A percentile compares a stretch with the other conserved stretches of the same genome.
phyloP scores from a whole-genome alignment of 208 protist genomes.

The Sergeia podlipaevii region DNA sequence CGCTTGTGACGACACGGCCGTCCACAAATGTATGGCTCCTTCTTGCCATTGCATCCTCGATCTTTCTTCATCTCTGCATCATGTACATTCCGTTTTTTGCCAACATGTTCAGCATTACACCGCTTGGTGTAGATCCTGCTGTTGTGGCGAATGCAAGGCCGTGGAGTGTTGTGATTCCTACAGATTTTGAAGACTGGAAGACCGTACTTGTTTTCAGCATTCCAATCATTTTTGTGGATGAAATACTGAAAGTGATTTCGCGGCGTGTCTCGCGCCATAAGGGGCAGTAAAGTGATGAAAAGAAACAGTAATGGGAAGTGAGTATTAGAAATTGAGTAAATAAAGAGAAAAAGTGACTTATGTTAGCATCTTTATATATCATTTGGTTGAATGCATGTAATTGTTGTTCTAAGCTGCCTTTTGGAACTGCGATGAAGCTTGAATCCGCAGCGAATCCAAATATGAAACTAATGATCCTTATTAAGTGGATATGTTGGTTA shows the following conservation, averaged over 20 bases:
- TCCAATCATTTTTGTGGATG: constrained; percentile 94
- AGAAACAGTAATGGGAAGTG: no score
- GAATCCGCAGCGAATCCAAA: no score
- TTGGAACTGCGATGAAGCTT: no score
- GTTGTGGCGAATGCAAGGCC: constrained; percentile 37
- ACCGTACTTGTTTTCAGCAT: constrained; percentile 83
- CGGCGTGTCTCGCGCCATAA: constrained; percentile 19
- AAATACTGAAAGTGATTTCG: constrained; percentile 86
- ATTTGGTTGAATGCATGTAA: no score
- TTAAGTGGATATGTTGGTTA: no score
- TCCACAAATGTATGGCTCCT: constrained; percentile 80
- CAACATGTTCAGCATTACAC: constrained; percentile 82
- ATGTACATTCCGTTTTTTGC: constrained; percentile 90
- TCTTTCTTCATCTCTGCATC: constrained; percentile 88
- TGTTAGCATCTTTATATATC: no score
- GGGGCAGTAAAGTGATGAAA: constrained; percentile 12
- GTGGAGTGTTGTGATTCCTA: constrained; percentile 67
- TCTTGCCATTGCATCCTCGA: constrained; percentile 73
- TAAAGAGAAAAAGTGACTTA: constrained; percentile 3
- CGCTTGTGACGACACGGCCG: constrained; percentile 65
- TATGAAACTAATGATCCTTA: no score
- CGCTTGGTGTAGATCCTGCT: constrained; percentile 61
- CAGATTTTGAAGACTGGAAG: constrained; percentile 86
- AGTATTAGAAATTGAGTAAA: neutral
- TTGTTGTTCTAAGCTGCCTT: no score